Base-by-base conservation (phyloP, 2,329 filamentous ascomycete genomes). In the Colletotrichum lentis region DNA sequence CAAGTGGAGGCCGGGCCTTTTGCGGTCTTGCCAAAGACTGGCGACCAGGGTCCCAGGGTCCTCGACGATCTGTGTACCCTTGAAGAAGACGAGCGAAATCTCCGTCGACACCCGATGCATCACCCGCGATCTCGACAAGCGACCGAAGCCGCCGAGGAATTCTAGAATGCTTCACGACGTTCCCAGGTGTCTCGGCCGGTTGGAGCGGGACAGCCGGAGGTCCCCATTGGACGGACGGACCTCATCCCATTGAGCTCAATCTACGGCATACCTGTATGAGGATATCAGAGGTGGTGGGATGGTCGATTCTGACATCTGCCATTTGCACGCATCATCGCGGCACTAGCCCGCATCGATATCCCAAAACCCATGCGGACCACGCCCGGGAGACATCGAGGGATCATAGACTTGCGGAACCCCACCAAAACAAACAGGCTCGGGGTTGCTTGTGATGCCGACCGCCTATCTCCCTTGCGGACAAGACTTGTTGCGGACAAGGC, bases 391-490 rank as follows among this genome's bases (percentile, higher is more conserved):
- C 39, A 69, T 69, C 63, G 64, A 69, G 49, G 57, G 67, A 69
- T 69, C 67, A 69, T 69, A 69, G 67, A 69, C 63, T 67, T 39
- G 16, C 63, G 57, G 52, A 63, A 67, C 67, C 67, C 67, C 67
- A 67, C 67, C 54, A 37, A 35, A 22, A 20, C 37, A n/a, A 24
- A 41, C 62, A 67, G 57, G 63, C 63, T 62, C 56, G 24, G 63
- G 65, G 52, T 22, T 66, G 62, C 67, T 67, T 67, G 64, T 55
- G 63, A 69, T 67, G 24, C 57, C 63, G 65, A 52, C 52, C 41
- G 53, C 39, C 63, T 62, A 66, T 69, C 66, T 60, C 47, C 8
- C 55, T 50, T 41, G 46, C 46, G 52, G 47, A 22, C 52, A 54
- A 41, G 57, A 47, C 20, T 10, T n/a, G n/a, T 50, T 41, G 46